phyloP scores from a whole-genome alignment of 768 basidiomycete species.

The Roridomyces roridus region DNA sequence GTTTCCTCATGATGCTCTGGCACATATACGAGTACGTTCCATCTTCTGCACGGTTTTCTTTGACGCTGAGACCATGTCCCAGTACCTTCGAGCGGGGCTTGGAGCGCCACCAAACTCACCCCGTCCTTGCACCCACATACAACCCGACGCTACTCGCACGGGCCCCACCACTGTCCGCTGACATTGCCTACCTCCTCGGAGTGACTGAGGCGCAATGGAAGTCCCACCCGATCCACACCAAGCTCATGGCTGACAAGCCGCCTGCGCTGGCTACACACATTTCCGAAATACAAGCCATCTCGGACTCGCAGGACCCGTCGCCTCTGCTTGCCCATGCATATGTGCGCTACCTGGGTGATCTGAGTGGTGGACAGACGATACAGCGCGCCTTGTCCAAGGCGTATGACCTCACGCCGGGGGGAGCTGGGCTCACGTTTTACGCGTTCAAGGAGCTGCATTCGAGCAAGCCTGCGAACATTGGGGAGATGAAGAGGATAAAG shows the following conservation, averaged over 20 bases:
- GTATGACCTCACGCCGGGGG: constrained; percentile 62
- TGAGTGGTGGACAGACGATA: constrained; percentile 80
- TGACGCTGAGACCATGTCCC: neutral
- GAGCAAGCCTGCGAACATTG: constrained; percentile 50
- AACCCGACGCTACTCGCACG: constrained; percentile 74
- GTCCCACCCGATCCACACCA: constrained; percentile 56
- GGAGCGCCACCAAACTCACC: constrained; percentile 64
- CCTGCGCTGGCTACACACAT: constrained; percentile 58
- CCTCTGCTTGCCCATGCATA: constrained; percentile 79
- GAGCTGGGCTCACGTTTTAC: constrained; percentile 70
- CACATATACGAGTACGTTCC: constrained; percentile 74
- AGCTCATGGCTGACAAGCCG: constrained; percentile 54
- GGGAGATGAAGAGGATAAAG: constrained; percentile 77
- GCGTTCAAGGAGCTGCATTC: constrained; percentile 65
- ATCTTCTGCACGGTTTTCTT: no score
- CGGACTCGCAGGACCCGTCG: constrained; percentile 50
- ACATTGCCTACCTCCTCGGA: constrained; percentile 68
- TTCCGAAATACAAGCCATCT: constrained; percentile 55
- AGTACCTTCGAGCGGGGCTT: constrained; percentile 65
- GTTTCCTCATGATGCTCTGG: constrained; percentile 80
- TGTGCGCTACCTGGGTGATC: constrained; percentile 83
- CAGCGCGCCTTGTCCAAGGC: constrained; percentile 67
- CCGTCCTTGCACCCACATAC: constrained; percentile 70
- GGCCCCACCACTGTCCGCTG: constrained; percentile 62
- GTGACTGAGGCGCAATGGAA: constrained; percentile 60